A percentile compares a stretch with the other conserved stretches of the same genome.
Conservation (phyloP, 129 eudicot genomes). For the Rutidosis leptorrhynchoides region DNA sequence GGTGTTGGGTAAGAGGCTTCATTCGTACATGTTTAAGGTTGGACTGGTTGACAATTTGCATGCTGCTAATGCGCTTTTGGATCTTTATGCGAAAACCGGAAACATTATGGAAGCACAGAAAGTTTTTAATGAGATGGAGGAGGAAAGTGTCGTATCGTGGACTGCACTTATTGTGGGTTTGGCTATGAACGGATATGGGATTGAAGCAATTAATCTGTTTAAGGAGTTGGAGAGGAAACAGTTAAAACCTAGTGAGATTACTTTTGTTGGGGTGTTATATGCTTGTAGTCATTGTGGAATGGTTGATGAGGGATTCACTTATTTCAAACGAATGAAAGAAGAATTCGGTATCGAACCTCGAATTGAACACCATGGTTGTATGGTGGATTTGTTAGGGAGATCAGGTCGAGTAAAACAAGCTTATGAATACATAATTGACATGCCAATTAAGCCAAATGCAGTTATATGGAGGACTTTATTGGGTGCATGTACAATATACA, state of each 20-base stretch:
- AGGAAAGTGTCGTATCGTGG: conserved; percentile 77
- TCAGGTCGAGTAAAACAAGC: conserved; percentile 68
- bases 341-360: conserved; percentile 56
- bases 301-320: conserved; percentile 72
- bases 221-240: conserved; percentile 44
- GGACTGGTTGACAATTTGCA: conserved; percentile 70
- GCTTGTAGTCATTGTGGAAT: conserved; percentile 97
- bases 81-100: conserved; percentile 76
- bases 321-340: conserved; percentile 61
- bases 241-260: conserved; percentile 64
- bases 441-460: conserved; percentile 76
- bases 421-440: conserved; percentile 52
- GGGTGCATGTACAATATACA: conserved; percentile 70
- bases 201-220: conserved; percentile 59
- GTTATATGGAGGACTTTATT: conserved; percentile 78
- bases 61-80: conserved; percentile 79
- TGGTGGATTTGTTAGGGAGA: conserved; percentile 86
- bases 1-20: conserved; percentile 73
- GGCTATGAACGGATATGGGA: conserved; percentile 79
- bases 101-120: conserved; percentile 55
- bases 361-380: conserved; percentile 85
- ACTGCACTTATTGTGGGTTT: conserved; percentile 74
- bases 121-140: conserved; percentile 61
- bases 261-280: conserved; percentile 86
- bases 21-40: conserved; percentile 65